Base-by-base conservation (phyloP, 2,329 filamentous ascomycete species). In the Fusarium aywerte region DNA sequence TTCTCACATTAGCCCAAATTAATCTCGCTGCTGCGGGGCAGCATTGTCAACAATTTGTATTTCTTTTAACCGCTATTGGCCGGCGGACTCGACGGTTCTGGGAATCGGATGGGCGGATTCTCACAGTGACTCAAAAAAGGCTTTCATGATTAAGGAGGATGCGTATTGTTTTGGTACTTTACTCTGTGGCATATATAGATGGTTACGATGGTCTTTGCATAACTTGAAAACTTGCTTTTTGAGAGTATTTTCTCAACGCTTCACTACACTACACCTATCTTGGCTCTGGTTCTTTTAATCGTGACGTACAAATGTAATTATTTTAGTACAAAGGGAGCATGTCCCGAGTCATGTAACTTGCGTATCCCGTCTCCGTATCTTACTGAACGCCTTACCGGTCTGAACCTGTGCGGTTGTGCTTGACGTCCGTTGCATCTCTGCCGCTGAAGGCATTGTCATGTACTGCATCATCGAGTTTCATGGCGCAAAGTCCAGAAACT, bases 91-190 rank as follows among this genome's bases (percentile, higher is more conserved):
- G 35, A 54, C 47, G 53, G 50, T 36, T 15, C 31, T 9, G 35
- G 56, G 61, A 55, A 55, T 66, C 61, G 42, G 36, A 66, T 10
- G 65, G 65, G 65, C 52, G 56, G 65, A 66, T 69, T 69, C 52
- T 54, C 49, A 29, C 36, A 58, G 48, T 47, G 27, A 53, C 15
- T 50, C 40, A 67, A 58, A 68, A 44, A 47, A 29, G 29, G 52
- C 18, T 54, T 35, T 66, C 21, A 68, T 44, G 64, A 67, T 52
- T 15, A 48, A 43, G 61, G 50, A 29, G 62, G 58, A 51, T 32
- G 48, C 38, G 50, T 49, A n/a, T 12, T 52, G 20, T 58, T 47
- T 32, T 53, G 21, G 49, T 44, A 20, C 39, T 67, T 63, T 40
- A 31, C 32, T 27, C 29, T 68, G 43, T 52, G 56, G 47, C 51